Conservation (phyloP, 257 asterid genomes). For the Scutellaria barbata region DNA sequence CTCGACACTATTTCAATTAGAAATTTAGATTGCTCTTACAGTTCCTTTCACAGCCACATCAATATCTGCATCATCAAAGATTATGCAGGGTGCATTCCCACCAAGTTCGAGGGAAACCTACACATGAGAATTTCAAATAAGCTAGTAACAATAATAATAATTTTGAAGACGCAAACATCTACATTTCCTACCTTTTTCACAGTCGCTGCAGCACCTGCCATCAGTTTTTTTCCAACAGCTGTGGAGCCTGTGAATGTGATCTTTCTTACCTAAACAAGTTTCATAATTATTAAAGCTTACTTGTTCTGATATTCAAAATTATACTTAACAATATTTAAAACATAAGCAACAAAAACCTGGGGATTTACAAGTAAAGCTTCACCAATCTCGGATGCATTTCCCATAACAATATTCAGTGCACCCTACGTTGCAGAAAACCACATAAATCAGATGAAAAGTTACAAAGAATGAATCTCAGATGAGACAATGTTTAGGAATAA, state of each 20-base stretch:
- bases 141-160: slow-evolving; percentile 26
- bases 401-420: slow-evolving; percentile 89
- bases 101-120: slow-evolving; percentile 99
- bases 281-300: slow-evolving; percentile 25
- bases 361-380: slow-evolving; percentile 79
- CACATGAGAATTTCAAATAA: slow-evolving; percentile 26
- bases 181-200: slow-evolving; percentile 74
- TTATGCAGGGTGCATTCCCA: slow-evolving; percentile 97
- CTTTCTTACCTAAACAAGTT: slow-evolving; percentile 74
- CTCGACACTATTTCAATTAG: slow-evolving; percentile 12
- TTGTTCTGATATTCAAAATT: slow-evolving; percentile 5
- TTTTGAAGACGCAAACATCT: slow-evolving; percentile 34
- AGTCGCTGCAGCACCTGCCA: slow-evolving; percentile 94
- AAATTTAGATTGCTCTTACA: slow-evolving; percentile 52
- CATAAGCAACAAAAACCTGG: slow-evolving; percentile 49
- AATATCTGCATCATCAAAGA: slow-evolving; percentile 97
- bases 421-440: slow-evolving; percentile 65
- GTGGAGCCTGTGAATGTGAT: slow-evolving; percentile 98
- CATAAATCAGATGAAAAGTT: slow-evolving; percentile 27
- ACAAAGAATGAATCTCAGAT: slow-evolving; percentile 24
- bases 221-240: slow-evolving; percentile 88
- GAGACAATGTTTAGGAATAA: slow-evolving; percentile 10
- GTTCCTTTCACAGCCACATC: slow-evolving; percentile 95
- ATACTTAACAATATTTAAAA: slow-evolving; percentile 21
- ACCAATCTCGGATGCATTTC: slow-evolving; percentile 88